phyloP scores from a whole-genome alignment of 768 basidiomycete species.

The Lentinula aciculospora region DNA sequence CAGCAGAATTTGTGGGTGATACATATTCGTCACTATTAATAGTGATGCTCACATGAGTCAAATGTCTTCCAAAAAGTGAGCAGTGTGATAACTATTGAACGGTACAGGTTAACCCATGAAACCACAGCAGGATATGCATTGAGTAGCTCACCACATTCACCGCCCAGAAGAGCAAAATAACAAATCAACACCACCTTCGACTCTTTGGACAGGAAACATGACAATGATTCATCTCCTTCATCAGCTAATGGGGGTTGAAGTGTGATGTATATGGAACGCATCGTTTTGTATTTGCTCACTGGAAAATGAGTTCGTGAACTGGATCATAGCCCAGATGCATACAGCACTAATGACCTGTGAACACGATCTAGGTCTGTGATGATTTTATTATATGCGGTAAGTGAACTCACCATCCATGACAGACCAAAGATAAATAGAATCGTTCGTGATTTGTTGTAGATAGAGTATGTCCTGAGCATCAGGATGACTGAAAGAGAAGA shows the following conservation, averaged over 20 bases:
- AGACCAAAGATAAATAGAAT: background rate
- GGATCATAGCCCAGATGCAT: background rate
- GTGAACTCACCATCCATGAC: background rate
- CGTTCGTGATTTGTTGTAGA: background rate
- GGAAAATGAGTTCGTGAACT: background rate
- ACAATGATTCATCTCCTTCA: background rate
- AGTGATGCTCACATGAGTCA: background rate
- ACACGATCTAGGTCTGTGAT: too few species aligned
- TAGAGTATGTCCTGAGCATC: conserved; percentile 2
- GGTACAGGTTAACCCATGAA: background rate
- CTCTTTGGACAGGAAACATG: background rate
- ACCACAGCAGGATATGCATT: background rate
- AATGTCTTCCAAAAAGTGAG: background rate
- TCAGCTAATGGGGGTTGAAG: too few species aligned
- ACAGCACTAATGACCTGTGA: background rate
- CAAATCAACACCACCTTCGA: background rate
- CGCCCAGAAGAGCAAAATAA: background rate
- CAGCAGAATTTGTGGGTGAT: background rate
- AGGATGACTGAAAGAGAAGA: background rate
- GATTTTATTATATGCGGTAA: background rate
- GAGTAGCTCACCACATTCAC: background rate
- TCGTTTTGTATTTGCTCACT: background rate
- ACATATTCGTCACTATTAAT: background rate
- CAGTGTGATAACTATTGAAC: background rate
- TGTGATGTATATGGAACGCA: background rate